Base-by-base conservation (phyloP, 345 rosid genomes). In the Raphanus raphanistrum region DNA sequence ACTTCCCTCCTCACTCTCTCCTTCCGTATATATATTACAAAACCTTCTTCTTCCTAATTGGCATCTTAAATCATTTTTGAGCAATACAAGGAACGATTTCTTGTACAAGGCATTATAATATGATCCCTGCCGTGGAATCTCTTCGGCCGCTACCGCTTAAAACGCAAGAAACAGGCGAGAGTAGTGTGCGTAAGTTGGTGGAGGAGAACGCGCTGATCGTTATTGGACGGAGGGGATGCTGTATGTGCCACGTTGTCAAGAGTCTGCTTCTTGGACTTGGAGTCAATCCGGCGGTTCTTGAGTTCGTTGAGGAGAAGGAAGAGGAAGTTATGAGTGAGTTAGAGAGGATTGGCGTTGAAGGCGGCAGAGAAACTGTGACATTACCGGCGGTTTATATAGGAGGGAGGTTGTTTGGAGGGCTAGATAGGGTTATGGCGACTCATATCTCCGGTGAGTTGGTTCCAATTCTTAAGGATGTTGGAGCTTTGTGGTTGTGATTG, bases 381-480 rank as follows among this genome's bases (percentile, higher is more conserved):
- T 85, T 90, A 57, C 98, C 98, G 36, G 90, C 81, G 50, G 90
- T 94, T 38, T 94, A 87, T 9, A 79, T 94, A 0, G 97, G 98
- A 2, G 98, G 98, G 26, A 86, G 83, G 58, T 64, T 91, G 85
- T 87, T 94, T 41, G 98, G 98, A 50, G 97, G 97, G 41, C 74
- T 94, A 54, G 98, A 94, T 63, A 89, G 82, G 71, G 87, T 93
- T 65, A 90, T 93, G 89, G 80, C 97, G 1, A 81, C 90, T 71
- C 98, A 91, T 84, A 90, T 91, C 63, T 82, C 94, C 0, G 97
- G 97, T 68, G 97, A 90, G 52, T 74, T 94, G 75, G 92, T 91
- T 75, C 94, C 98, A n/a, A 82, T 89, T 66, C 75, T 94, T 76
- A 94, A 90, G 71, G 86, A 85, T 4, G 97, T 87, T 2, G 90